phyloP scores from a whole-genome alignment of 1,284 basidiomycete genomes.

The Salmacisia buchloeana region DNA sequence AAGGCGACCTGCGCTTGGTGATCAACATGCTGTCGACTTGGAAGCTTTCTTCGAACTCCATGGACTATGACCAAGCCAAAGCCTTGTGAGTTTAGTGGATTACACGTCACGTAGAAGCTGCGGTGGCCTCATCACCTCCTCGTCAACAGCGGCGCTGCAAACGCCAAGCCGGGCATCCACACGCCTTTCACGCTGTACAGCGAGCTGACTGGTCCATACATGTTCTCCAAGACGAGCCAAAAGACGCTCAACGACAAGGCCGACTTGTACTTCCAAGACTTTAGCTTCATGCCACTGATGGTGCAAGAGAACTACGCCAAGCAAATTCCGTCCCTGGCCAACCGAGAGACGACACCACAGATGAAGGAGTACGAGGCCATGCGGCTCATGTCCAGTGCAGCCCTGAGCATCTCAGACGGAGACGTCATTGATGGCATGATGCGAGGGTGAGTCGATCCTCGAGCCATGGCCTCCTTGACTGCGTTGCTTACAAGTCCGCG shows the following conservation, averaged over 20 bases:
- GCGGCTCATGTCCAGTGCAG: slow-evolving; percentile 68
- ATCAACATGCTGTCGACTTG: slow-evolving; percentile 97
- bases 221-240: slow-evolving; percentile 74
- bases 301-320: slow-evolving; percentile 76
- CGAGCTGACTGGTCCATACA: slow-evolving; percentile 77
- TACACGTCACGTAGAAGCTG: slow-evolving; percentile 9
- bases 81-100: slow-evolving; percentile 58
- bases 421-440: slow-evolving; percentile 92
- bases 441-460: slow-evolving; percentile 54
- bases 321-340: slow-evolving; percentile 53
- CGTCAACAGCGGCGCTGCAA: slow-evolving; percentile 64
- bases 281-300: slow-evolving; percentile 86
- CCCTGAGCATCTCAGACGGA: slow-evolving; percentile 85
- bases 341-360: slow-evolving; percentile 43
- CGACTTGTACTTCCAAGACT: slow-evolving; percentile 94
- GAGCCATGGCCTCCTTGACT: not conserved
- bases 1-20: slow-evolving; percentile 92
- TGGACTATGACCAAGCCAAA: slow-evolving; percentile 68
- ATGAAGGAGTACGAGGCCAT: slow-evolving; percentile 64
- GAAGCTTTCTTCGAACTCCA: slow-evolving; percentile 54
- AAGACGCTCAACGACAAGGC: slow-evolving; percentile 85
- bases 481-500: not conserved
- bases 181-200: slow-evolving; percentile 60
- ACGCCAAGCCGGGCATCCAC: slow-evolving; percentile 69
- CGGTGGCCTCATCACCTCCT: not conserved